Percentiles rank a stretch among this genome's conserved stretches.
phyloP scores from a whole-genome alignment of 208 protist species.

The Crithidia expoeki region DNA sequence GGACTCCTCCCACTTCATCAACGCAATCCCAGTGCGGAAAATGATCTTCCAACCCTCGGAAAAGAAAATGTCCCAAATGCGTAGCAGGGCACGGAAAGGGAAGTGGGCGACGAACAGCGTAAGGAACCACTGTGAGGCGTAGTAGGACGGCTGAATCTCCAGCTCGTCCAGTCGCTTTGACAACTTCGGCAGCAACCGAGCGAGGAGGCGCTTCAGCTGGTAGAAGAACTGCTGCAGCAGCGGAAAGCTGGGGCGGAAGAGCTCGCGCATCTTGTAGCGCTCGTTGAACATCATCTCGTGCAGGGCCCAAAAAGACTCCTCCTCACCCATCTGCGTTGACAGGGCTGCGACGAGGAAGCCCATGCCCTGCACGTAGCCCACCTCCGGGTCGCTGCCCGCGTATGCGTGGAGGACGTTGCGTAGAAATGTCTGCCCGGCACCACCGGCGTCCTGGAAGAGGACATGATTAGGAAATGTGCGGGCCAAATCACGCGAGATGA shows the following conservation, averaged over 20 bases:
- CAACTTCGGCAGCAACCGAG: constrained; percentile 76
- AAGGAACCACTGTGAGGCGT: constrained; percentile 94
- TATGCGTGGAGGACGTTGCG: constrained; percentile 92
- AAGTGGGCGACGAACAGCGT: constrained; percentile 93
- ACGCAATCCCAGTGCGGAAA: constrained; percentile 85
- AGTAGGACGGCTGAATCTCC: constrained; percentile 83
- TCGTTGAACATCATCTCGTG: constrained; percentile 87
- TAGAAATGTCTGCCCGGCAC: constrained; percentile 86
- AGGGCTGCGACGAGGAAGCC: constrained; percentile 89
- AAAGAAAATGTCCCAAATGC: constrained; percentile 94
- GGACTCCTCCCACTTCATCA: constrained; percentile 91
- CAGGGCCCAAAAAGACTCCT: constrained; percentile 93
- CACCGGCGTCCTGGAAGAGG: constrained; percentile 84
- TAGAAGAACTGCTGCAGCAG: constrained; percentile 91
- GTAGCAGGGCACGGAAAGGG: constrained; percentile 82
- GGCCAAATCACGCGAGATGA: constrained; percentile 81
- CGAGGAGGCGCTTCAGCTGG: constrained; percentile 84
- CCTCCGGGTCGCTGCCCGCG: constrained; percentile 87
- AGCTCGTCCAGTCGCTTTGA: constrained; percentile 73
- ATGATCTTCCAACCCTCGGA: constrained; percentile 94
- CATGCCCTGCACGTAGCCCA: constrained; percentile 96
- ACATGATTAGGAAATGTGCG: constrained; percentile 92
- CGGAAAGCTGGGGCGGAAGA: constrained; percentile 90
- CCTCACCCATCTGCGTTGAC: constrained; percentile 90
- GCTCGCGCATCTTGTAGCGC: constrained; percentile 84